These are phyloP conservation scores for Salinomyces thailandicus DNA, from an alignment of 2,329 filamentous ascomycete genomes.

Conservation along the genomic window DNA sequence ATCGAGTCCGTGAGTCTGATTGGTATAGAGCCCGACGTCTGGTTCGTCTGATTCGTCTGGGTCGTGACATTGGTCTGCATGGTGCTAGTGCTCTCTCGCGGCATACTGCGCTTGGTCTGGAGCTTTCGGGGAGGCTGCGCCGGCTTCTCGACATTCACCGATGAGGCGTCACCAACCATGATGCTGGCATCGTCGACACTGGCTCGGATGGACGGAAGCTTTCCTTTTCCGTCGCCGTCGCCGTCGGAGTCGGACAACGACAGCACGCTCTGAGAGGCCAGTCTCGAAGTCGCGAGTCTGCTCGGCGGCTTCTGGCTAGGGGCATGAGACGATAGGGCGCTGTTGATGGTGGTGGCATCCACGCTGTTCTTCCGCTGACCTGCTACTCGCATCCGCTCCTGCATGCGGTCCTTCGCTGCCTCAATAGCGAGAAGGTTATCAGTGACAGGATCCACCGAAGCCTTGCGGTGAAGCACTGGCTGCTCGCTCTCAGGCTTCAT, in stretches of 20 bases:
- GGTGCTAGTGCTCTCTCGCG: constrained; percentile 8
- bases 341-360: constrained; percentile 2
- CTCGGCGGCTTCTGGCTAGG: constrained; percentile 2
- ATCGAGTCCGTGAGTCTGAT: constrained; percentile 14
- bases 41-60: constrained; percentile 15
- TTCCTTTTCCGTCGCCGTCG: constrained; percentile 23
- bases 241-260: constrained; percentile 24
- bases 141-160: constrained; percentile 4
- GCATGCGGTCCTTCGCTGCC: constrained; percentile 10
- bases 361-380: constrained; percentile 3
- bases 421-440: constrained; percentile 11
- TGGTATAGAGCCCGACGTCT: constrained; percentile 20
- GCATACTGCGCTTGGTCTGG: constrained; percentile 6
- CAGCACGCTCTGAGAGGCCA: constrained; percentile 11
- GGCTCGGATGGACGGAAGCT: constrained; percentile 5
- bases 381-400: constrained; percentile 4
- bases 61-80: constrained; percentile 9
- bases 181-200: constrained; percentile 5
- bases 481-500: constrained; percentile 5
- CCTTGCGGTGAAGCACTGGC: constrained; percentile 4
- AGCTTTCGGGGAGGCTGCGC: constrained; percentile 8
- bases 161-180: background rate
- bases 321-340: constrained; percentile 2
- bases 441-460: constrained; percentile 8
- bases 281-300: constrained; percentile 8